phyloP scores from a whole-genome alignment of 192 early-diverging fungal species.

The Coemansia sp. region DNA sequence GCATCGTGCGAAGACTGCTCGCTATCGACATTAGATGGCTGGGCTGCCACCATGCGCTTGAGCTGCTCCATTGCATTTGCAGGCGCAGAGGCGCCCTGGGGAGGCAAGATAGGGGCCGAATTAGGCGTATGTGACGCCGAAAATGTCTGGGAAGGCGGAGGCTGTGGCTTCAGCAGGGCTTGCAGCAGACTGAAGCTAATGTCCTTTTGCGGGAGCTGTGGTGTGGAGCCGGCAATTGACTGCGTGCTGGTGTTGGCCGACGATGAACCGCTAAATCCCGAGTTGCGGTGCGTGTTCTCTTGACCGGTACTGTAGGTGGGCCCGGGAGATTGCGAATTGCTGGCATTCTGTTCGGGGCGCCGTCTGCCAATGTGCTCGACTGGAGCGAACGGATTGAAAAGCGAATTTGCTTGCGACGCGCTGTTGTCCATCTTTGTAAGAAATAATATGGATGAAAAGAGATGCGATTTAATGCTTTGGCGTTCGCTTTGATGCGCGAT shows the following conservation, averaged over 20 bases:
- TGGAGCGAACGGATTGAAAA: conserved; percentile 30
- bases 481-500: neutral
- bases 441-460: neutral
- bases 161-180: conserved; percentile 48
- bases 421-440: conserved; percentile 28
- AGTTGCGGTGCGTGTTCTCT: conserved; percentile 19
- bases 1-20: conserved; percentile 6
- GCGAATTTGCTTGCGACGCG: conserved; percentile 26
- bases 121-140: conserved; percentile 23
- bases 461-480: neutral
- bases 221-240: conserved; percentile 24
- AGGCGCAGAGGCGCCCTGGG: conserved; percentile 5
- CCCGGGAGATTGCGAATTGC: conserved; percentile 29
- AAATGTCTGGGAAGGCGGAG: conserved; percentile 21
- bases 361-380: conserved; percentile 27
- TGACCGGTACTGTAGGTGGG: conserved; percentile 6
- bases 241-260: conserved; percentile 35
- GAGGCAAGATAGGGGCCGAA: conserved; percentile 1
- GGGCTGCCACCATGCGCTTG: conserved; percentile 45
- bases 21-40: conserved; percentile 11
- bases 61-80: conserved; percentile 44
- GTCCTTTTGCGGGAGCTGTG: conserved; percentile 38
- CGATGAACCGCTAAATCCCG: conserved; percentile 26
- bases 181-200: conserved; percentile 45
- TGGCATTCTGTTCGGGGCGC: conserved; percentile 21